Evolutionary conservation across 1,284 basidiomycete species (phyloP).

Genomic region (Sphaerobolus stellatus): DNA sequence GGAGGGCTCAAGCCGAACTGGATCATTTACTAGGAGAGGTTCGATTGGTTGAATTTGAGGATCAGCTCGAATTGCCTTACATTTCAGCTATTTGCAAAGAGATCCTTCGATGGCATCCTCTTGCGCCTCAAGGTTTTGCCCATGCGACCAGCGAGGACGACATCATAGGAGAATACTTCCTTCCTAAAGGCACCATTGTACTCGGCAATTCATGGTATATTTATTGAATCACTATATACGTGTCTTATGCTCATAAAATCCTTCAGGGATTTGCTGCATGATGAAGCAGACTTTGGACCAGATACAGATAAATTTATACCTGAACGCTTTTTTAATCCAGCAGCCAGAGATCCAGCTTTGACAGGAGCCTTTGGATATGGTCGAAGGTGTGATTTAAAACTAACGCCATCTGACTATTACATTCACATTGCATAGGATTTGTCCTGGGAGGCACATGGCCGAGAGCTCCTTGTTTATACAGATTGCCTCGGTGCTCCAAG

Average conservation of each 20-base stretch:
- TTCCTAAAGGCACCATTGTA: neutral
- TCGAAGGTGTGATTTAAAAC: no score
- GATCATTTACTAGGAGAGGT: neutral
- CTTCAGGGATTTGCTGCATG: neutral
- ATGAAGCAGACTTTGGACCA: neutral
- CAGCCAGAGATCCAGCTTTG: neutral
- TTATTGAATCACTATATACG: neutral
- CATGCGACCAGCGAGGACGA: neutral
- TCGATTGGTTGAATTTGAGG: neutral
- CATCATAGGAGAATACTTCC: neutral
- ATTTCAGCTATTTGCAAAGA: neutral
- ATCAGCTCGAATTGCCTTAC: neutral
- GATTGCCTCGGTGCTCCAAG: no score
- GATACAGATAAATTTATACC: constrained; percentile 12
- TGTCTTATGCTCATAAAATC: neutral
- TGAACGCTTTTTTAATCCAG: constrained; percentile 11
- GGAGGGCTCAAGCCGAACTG: neutral
- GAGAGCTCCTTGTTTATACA: no score
- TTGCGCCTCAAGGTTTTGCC: neutral
- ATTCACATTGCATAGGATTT: no score
- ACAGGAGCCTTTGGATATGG: constrained; percentile 9
- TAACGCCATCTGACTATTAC: no score
- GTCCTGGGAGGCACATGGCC: no score
- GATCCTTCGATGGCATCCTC: neutral
- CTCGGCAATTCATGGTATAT: neutral